Percentiles rank a stretch among this genome's conserved stretches.
Evolutionary conservation across 1,139 yeast species (phyloP).

Genomic region (Kurtzmaniella natalensis): DNA sequence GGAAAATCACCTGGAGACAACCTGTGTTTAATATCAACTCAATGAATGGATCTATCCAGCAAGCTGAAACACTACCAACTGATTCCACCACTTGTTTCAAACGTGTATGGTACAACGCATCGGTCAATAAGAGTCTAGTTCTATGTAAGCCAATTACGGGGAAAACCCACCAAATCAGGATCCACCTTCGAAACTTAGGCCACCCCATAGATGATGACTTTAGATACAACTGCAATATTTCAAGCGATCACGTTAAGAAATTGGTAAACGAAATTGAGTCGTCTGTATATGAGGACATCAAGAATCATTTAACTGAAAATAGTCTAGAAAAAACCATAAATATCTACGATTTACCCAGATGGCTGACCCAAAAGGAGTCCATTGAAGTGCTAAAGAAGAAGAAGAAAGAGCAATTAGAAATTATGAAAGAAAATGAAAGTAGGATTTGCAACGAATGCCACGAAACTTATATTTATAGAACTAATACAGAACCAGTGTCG

Average conservation of each 20-base stretch:
- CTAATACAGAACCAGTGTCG: too few species aligned
- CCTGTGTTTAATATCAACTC: conserved; percentile 36
- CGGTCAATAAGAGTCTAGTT: conserved; percentile 50
- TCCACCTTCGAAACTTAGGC: conserved; percentile 63
- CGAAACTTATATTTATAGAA: too few species aligned
- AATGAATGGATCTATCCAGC: conserved; percentile 34
- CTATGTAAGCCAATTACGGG: conserved; percentile 69
- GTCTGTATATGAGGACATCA: conserved; percentile 21
- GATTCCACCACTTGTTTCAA: conserved; percentile 33
- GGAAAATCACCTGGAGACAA: conserved; percentile 18
- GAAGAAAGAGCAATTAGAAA: too few species aligned
- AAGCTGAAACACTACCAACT: conserved; percentile 21
- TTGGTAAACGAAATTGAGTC: conserved; percentile 24
- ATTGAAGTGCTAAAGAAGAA: too few species aligned
- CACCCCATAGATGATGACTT: conserved; percentile 69
- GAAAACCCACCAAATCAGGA: conserved; percentile 73
- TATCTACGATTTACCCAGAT: too few species aligned
- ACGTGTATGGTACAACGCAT: conserved; percentile 18
- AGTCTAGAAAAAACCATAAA: too few species aligned
- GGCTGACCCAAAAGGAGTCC: too few species aligned
- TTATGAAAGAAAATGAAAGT: too few species aligned
- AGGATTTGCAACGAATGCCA: too few species aligned
- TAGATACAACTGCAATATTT: conserved; percentile 38
- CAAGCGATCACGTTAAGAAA: conserved; percentile 11
- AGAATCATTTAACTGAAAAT: too few species aligned